A percentile compares a stretch with the other conserved stretches of the same genome.
phyloP scores from a whole-genome alignment of 2,329 filamentous ascomycete genomes.

The Colletotrichum echinochloae region DNA sequence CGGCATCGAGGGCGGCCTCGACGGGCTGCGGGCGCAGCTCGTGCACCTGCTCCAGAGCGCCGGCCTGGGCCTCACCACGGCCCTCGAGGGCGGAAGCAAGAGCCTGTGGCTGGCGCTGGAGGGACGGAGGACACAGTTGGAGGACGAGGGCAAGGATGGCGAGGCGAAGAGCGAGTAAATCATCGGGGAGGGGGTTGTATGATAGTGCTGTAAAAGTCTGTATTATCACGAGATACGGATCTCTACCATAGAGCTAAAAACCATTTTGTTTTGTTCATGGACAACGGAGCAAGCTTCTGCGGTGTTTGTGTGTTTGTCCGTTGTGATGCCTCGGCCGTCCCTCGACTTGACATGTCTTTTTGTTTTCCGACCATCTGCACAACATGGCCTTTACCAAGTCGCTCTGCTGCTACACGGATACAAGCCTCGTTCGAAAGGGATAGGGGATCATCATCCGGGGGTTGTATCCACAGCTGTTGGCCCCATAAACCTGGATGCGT shows the following conservation, averaged over 20 bases:
- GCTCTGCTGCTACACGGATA: background rate
- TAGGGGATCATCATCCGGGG: background rate
- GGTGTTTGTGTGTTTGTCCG: too few relatives aligned
- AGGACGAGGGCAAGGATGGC: conserved; percentile 62
- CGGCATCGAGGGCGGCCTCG: conserved; percentile 83
- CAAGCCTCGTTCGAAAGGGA: background rate
- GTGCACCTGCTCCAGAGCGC: conserved; percentile 84
- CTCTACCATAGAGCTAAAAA: conserved; percentile 36
- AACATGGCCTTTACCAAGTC: background rate
- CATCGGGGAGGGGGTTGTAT: conserved; percentile 26
- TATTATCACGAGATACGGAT: conserved; percentile 37
- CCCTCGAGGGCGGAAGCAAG: conserved; percentile 84
- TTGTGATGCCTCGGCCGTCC: background rate
- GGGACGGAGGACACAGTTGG: conserved; percentile 81
- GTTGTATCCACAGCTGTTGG: background rate
- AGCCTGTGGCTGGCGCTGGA: conserved; percentile 91
- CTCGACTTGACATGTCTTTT: background rate
- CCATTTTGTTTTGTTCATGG: conserved; percentile 9
- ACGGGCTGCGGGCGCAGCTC: conserved; percentile 84
- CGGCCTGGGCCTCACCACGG: conserved; percentile 79
- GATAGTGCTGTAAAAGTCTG: conserved; percentile 41
- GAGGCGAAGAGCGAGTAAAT: conserved; percentile 41
- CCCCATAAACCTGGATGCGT: background rate
- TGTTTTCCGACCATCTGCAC: background rate
- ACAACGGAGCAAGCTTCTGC: background rate